phyloP scores from a whole-genome alignment of 164 flowering plant species.

The Cinnamomum micranthum region DNA sequence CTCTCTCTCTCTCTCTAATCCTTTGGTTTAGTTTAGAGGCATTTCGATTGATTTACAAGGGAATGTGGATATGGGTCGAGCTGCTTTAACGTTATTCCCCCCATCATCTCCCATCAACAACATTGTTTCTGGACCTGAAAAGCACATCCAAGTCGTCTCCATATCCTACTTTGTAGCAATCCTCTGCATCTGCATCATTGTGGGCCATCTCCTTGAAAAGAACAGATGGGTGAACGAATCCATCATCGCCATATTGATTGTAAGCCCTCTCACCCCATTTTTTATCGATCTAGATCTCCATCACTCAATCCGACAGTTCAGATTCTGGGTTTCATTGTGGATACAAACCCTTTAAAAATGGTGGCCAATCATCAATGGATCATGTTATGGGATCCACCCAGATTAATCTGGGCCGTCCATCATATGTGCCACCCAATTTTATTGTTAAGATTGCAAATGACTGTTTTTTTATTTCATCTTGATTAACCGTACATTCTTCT shows the following conservation, averaged over 20 bases:
- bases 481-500: background rate
- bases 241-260: slow-evolving; percentile 55
- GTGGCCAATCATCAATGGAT: background rate
- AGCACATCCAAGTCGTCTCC: slow-evolving; percentile 44
- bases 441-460: background rate
- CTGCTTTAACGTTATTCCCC: background rate
- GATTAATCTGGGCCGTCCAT: background rate
- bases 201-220: slow-evolving; percentile 67
- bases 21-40: no score
- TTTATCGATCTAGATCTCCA: background rate
- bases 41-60: background rate
- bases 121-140: slow-evolving; percentile 1
- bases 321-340: background rate
- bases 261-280: slow-evolving; percentile 7
- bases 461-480: background rate
- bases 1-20: no score
- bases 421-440: background rate
- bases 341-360: background rate
- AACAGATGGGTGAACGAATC: slow-evolving; percentile 77
- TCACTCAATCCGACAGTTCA: background rate
- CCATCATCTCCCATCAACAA: background rate
- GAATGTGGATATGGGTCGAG: background rate
- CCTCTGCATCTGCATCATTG: slow-evolving; percentile 51
- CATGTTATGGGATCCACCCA: background rate
- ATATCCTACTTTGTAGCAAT: slow-evolving; percentile 54